Percentiles rank a stretch among this genome's conserved stretches.
phyloP scores from a whole-genome alignment of 2,329 filamentous ascomycete genomes.

The Hypoxylon sp. region DNA sequence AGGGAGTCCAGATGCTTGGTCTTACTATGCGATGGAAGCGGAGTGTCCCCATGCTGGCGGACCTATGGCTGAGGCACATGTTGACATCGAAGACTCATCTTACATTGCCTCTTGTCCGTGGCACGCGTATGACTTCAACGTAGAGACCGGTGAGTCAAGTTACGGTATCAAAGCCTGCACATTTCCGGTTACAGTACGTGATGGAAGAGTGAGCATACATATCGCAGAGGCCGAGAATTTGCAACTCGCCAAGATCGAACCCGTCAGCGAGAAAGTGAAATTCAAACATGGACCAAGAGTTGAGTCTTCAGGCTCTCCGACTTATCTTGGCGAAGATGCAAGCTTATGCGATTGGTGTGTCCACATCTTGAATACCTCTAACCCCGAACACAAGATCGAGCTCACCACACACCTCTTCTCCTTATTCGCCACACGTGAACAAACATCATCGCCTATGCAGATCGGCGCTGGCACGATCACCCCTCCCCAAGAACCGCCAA shows the following conservation, averaged over 20 bases:
- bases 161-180: slow-evolving; percentile 64
- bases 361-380: slow-evolving; percentile 61
- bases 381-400: slow-evolving; percentile 64
- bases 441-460: slow-evolving; percentile 58
- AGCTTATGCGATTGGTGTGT: slow-evolving; percentile 64
- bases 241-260: slow-evolving; percentile 56
- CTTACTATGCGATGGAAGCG: slow-evolving; percentile 64
- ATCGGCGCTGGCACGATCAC: slow-evolving; percentile 57
- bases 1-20: slow-evolving; percentile 59
- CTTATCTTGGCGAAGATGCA: slow-evolving; percentile 58
- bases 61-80: slow-evolving; percentile 61
- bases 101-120: slow-evolving; percentile 64
- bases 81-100: slow-evolving; percentile 64
- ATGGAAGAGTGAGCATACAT: slow-evolving; percentile 55
- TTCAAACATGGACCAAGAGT: slow-evolving; percentile 57
- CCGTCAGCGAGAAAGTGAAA: slow-evolving; percentile 62
- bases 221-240: slow-evolving; percentile 50
- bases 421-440: slow-evolving; percentile 58
- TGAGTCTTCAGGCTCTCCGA: slow-evolving; percentile 35
- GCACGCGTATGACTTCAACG: slow-evolving; percentile 66
- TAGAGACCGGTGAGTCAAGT: slow-evolving; percentile 64
- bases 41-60: slow-evolving; percentile 64
- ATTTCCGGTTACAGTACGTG: slow-evolving; percentile 58
- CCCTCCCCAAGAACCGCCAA: slow-evolving; percentile 59
- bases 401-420: slow-evolving; percentile 61